Conservation (phyloP, 73 alveolate genomes). For the Tetrahymena thermophila region DNA sequence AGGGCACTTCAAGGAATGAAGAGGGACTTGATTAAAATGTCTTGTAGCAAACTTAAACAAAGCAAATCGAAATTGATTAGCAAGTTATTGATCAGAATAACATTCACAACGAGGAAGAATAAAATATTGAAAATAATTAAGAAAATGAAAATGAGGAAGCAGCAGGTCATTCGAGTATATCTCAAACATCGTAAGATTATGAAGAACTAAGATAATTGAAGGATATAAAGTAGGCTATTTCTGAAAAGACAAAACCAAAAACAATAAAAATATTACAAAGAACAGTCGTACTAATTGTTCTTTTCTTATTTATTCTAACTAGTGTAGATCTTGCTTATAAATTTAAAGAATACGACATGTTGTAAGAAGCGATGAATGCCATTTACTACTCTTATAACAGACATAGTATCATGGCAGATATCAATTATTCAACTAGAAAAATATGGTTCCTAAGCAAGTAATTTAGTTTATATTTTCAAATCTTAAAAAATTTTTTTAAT, state of each 20-base stretch:
- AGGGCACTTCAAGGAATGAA: background rate
- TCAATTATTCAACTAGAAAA: conserved; percentile 9
- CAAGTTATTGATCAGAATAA: background rate
- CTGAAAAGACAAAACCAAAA: conserved; percentile 20
- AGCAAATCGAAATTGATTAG: background rate
- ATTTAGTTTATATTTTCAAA: background rate
- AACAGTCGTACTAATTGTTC: background rate
- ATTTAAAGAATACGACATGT: background rate
- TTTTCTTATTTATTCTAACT: conserved; percentile 10
- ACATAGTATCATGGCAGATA: conserved; percentile 34
- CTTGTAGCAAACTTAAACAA: background rate
- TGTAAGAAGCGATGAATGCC: conserved; percentile 34
- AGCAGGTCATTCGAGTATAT: background rate
- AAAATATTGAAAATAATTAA: background rate
- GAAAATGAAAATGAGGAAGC: background rate
- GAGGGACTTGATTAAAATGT: background rate
- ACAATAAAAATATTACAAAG: conserved; percentile 3
- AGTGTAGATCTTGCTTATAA: conserved; percentile 6
- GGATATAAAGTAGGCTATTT: conserved; percentile 22
- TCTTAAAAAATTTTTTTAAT: background rate
- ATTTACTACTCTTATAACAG: conserved; percentile 7
- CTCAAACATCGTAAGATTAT: conserved; percentile 6
- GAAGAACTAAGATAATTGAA: conserved; percentile 16
- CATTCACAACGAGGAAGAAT: conserved; percentile 10
- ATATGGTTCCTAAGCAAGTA: background rate